Evolutionary conservation across 2,329 filamentous ascomycete genomes (phyloP).

Genomic region (Acephala macrosclerotiorum): DNA sequence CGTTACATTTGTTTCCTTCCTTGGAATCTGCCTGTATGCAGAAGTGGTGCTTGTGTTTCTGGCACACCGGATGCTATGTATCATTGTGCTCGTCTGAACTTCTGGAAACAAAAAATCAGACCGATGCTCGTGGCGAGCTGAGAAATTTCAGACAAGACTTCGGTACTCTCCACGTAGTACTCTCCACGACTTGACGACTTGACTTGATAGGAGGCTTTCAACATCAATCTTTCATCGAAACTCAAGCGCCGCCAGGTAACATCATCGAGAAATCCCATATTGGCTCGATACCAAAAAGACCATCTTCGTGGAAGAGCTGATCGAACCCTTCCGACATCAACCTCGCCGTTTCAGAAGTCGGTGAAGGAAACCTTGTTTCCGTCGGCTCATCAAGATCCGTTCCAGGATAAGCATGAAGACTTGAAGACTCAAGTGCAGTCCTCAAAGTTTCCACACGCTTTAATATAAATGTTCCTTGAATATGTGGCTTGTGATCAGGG

Average conservation of each 20-base stretch:
- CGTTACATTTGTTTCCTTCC: constrained; percentile 4
- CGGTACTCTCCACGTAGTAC: not conserved
- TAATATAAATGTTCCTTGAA: constrained; percentile 13
- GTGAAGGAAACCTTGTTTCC: not conserved
- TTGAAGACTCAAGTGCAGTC: constrained; percentile 7
- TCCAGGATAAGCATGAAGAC: not conserved
- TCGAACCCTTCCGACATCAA: constrained; percentile 22
- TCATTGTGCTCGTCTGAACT: not conserved
- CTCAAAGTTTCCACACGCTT: constrained; percentile 18
- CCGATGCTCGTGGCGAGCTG: not conserved
- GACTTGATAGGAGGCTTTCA: not conserved
- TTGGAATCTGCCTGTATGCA: not conserved
- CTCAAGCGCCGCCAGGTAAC: constrained; percentile 9
- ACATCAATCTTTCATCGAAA: not conserved
- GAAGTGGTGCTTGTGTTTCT: not conserved
- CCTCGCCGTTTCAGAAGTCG: not conserved
- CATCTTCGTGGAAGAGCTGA: constrained; percentile 17
- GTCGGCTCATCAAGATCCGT: not conserved
- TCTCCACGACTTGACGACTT: no score
- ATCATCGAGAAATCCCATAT: constrained; percentile 24
- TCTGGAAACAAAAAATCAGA: not conserved
- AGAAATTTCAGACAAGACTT: not conserved
- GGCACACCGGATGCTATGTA: not conserved
- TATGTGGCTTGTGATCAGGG: constrained; percentile 12
- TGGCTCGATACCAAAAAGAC: constrained; percentile 19